Evolutionary conservation across 75 land plant species (phyloP).

Genomic region (Picea glauca): DNA sequence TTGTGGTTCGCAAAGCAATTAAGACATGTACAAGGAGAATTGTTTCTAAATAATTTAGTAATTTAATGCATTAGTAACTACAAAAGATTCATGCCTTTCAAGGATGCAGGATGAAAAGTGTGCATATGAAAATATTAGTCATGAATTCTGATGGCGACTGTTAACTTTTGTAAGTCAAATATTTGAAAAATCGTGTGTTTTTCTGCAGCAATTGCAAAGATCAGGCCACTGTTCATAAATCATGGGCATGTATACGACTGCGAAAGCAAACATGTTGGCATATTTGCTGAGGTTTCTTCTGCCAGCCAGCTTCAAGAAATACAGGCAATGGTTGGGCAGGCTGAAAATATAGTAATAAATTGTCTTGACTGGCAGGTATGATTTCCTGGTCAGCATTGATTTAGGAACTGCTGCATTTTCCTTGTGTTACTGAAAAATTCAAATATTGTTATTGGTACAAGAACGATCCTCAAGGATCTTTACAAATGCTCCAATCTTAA

Average conservation of each 20-base stretch:
- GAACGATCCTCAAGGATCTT: not conserved
- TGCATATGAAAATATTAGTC: not conserved
- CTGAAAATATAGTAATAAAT: conserved; percentile 52
- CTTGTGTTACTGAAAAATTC: not conserved
- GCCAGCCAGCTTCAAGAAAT: conserved; percentile 43
- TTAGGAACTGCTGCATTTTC: not conserved
- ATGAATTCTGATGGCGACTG: not conserved
- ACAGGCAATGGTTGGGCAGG: conserved; percentile 23
- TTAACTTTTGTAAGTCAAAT: not conserved
- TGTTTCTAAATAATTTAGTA: no score
- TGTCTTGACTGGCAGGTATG: conserved; percentile 76
- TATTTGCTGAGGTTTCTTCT: conserved; percentile 50
- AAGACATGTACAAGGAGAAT: no score
- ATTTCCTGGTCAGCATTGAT: not conserved
- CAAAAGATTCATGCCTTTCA: not conserved
- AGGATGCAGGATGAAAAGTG: not conserved
- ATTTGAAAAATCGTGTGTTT: not conserved
- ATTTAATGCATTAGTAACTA: no score
- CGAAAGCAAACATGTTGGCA: conserved; percentile 45
- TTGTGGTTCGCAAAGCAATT: no score
- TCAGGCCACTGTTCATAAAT: conserved; percentile 53
- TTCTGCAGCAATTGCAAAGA: conserved; percentile 64
- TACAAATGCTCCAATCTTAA: not conserved
- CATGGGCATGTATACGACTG: conserved; percentile 41
- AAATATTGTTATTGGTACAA: not conserved